Evolutionary conservation across 2,329 filamentous ascomycete genomes (phyloP).

Genomic region (Fusarium setosum): DNA sequence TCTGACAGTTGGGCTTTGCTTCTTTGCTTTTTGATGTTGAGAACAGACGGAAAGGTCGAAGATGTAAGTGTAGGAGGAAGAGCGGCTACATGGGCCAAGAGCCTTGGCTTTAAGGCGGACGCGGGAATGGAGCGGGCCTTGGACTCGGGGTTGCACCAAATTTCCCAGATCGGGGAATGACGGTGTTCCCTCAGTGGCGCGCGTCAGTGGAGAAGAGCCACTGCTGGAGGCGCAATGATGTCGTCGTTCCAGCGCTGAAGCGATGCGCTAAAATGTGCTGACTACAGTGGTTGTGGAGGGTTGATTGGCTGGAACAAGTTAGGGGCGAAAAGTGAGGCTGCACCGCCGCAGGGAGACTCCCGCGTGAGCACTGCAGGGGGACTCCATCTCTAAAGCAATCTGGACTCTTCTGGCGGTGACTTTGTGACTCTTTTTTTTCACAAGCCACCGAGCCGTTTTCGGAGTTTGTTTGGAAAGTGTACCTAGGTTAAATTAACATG

Average conservation of each 20-base stretch:
- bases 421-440: conserved; percentile 14
- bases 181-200: conserved; percentile 26
- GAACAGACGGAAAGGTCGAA: conserved; percentile 6
- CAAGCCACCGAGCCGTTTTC: too few relatives aligned
- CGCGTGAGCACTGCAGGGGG: conserved; percentile 1
- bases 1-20: conserved; percentile 7
- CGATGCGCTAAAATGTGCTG: conserved; percentile 2
- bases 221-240: conserved; percentile 10
- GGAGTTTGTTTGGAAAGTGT: too few relatives aligned
- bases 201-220: conserved; percentile 20
- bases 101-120: conserved; percentile 38
- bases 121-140: conserved; percentile 7
- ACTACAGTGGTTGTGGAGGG: neutral
- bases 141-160: neutral
- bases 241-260: conserved; percentile 5
- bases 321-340: conserved; percentile 39
- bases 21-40: conserved; percentile 38
- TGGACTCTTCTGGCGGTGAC: conserved; percentile 15
- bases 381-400: conserved; percentile 6
- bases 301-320: conserved; percentile 26
- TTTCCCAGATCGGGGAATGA: conserved; percentile 22
- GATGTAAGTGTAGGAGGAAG: conserved; percentile 18
- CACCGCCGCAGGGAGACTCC: conserved; percentile 10
- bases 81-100: conserved; percentile 22
- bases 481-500: too few relatives aligned